Percentiles rank a stretch among this genome's conserved stretches.
phyloP scores from a whole-genome alignment of 306 rosid genomes.

The barrel medic (Medicago truncatula) region DNA sequence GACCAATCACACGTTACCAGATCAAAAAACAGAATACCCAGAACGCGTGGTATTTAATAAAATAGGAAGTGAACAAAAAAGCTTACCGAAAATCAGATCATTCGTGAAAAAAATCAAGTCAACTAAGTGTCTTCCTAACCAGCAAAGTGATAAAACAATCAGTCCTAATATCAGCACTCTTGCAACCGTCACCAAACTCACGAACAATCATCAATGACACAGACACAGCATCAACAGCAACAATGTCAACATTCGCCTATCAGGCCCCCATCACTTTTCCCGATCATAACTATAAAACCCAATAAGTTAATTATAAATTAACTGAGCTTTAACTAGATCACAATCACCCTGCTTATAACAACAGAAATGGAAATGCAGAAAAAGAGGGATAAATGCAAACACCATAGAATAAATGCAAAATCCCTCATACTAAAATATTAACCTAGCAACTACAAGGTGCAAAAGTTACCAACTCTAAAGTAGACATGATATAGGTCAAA shows the following conservation, averaged over 20 bases:
- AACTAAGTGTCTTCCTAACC: slow-evolving; percentile 62
- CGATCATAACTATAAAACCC: slow-evolving; percentile 87
- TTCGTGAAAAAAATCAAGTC: slow-evolving; percentile 52
- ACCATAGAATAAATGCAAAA: slow-evolving; percentile 22
- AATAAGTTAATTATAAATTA: slow-evolving; percentile 63
- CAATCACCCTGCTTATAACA: slow-evolving; percentile 29
- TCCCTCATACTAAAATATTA: slow-evolving; percentile 37
- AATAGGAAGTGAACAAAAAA: slow-evolving; percentile 46
- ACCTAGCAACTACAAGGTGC: slow-evolving; percentile 50
- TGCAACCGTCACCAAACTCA: slow-evolving; percentile 77
- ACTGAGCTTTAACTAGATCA: slow-evolving; percentile 40
- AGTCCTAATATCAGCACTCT: slow-evolving; percentile 71
- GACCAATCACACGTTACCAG: slow-evolving; percentile 47
- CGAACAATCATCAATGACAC: slow-evolving; percentile 71
- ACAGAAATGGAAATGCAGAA: slow-evolving; percentile 31
- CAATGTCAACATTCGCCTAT: slow-evolving; percentile 66
- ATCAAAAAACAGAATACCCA: slow-evolving; percentile 53
- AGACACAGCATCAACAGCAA: slow-evolving; percentile 77
- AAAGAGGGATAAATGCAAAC: slow-evolving; percentile 9
- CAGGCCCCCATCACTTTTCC: slow-evolving; percentile 66
- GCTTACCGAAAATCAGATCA: slow-evolving; percentile 66
- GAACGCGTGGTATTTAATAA: slow-evolving; percentile 44
- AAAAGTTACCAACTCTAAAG: slow-evolving; percentile 42
- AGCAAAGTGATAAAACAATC: slow-evolving; percentile 66
- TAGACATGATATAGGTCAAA: slow-evolving; percentile 43